Evolutionary conservation across 371 early-diverging fungal species (phyloP).

Genomic region (Mucor velutinosus): DNA sequence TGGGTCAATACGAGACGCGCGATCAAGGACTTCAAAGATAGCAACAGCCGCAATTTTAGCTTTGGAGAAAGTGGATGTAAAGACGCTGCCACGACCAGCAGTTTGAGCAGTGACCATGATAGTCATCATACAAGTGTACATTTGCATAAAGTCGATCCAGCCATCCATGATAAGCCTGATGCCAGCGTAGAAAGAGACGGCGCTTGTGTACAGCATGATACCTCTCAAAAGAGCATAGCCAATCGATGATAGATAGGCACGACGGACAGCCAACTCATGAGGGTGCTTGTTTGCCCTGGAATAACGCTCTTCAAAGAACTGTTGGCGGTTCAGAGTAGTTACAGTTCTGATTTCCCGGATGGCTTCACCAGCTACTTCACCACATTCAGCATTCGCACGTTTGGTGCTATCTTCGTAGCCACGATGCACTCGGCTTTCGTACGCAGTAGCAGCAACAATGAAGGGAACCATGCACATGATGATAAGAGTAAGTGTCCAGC

Average conservation of each 20-base stretch:
- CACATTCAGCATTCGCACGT: slow-evolving; percentile 67
- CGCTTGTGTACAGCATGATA: slow-evolving; percentile 61
- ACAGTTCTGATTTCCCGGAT: slow-evolving; percentile 89
- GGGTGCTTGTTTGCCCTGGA: slow-evolving; percentile 59
- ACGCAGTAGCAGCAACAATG: slow-evolving; percentile 41
- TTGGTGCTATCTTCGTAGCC: slow-evolving; percentile 62
- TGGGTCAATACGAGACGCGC: slow-evolving; percentile 69
- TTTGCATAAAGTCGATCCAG: slow-evolving; percentile 29
- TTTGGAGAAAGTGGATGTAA: slow-evolving; percentile 61
- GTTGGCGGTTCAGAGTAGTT: slow-evolving; percentile 79
- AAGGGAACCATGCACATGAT: slow-evolving; percentile 55
- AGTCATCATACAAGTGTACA: slow-evolving; percentile 58
- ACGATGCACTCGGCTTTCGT: slow-evolving; percentile 36
- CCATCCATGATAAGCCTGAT: slow-evolving; percentile 44
- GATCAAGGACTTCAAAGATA: slow-evolving; percentile 74
- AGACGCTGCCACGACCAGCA: slow-evolving; percentile 57
- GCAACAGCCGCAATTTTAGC: slow-evolving; percentile 82
- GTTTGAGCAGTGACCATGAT: slow-evolving; percentile 72
- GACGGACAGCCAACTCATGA: slow-evolving; percentile 58
- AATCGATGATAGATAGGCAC: slow-evolving; percentile 57
- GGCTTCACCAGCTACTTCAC: slow-evolving; percentile 81
- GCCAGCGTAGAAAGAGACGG: slow-evolving; percentile 62
- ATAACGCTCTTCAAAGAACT: slow-evolving; percentile 62
- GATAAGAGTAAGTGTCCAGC: slow-evolving; percentile 62
- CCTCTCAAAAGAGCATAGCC: slow-evolving; percentile 71